A percentile compares a stretch with the other conserved stretches of the same genome.
phyloP scores from a whole-genome alignment of 192 early-diverging fungal genomes.

The Linnemannia schmuckeri region DNA sequence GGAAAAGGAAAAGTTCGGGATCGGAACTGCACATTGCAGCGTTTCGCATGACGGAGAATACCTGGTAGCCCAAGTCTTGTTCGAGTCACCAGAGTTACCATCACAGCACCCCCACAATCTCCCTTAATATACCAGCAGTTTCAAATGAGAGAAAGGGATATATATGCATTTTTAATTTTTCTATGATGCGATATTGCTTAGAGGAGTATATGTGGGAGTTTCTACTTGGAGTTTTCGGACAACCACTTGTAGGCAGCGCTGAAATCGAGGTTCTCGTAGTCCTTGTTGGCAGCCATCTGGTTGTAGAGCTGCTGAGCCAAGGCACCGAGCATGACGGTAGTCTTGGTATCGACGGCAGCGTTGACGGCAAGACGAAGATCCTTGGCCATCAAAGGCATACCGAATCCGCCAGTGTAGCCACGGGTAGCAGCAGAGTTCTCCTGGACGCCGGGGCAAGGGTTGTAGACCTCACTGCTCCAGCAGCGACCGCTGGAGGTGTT shows the following conservation, averaged over 20 bases:
- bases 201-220: not conserved
- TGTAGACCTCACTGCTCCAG: constrained; percentile 95
- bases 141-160: not conserved
- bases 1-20: constrained; percentile 49
- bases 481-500: constrained; percentile 92
- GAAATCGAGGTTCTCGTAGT: constrained; percentile 88
- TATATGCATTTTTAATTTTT: not conserved
- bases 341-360: constrained; percentile 81
- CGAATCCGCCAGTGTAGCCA: constrained; percentile 93
- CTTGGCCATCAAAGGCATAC: constrained; percentile 90
- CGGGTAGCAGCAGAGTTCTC: constrained; percentile 81
- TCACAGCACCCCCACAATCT: not conserved
- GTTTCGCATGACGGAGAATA: constrained; percentile 89
- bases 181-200: constrained; percentile 2
- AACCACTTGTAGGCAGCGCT: constrained; percentile 77
- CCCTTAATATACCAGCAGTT: not conserved
- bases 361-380: constrained; percentile 91
- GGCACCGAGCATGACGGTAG: constrained; percentile 80
- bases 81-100: constrained; percentile 58
- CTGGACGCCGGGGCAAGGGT: constrained; percentile 89
- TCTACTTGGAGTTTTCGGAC: constrained; percentile 40
- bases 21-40: constrained; percentile 63
- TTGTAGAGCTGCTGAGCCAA: constrained; percentile 88
- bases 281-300: constrained; percentile 72
- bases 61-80: constrained; percentile 74